Evolutionary conservation across 140 eudicot genomes (phyloP), one percentile per base, ranked within the genome.

Genomic region (Senecio squalidus): DNA sequence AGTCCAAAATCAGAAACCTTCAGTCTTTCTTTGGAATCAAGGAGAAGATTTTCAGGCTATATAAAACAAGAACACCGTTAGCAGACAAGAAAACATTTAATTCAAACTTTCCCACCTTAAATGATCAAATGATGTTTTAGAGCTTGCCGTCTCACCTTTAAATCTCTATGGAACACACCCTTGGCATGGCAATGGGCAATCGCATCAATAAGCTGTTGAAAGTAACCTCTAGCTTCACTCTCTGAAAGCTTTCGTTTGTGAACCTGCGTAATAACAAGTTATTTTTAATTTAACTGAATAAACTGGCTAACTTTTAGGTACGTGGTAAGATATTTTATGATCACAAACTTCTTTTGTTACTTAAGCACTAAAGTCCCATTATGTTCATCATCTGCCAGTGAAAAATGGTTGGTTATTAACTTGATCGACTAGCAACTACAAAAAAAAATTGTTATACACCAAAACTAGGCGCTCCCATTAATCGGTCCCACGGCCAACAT

Each of bases 1-100:
- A 93, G 80, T 47, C 99, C 99, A 80, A 93, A 93, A 82, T 93
- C 99, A 55, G 99, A 93, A 78, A 93, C 95, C 84, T 93, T 93
- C 71, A 93, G 76, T 64, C 73, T 84, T 54, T 84, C 96, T 29
- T 74, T 16, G 38, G 86, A 76, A 78, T 83, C 96, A 62, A 93
- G 88, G 29, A 93, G 96, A 62, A 93, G 84, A 70, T 93, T 93
- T 84, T 93, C 96, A 30, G 99, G 99, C 96, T 93, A 64, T 48
- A 60, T 26, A 54, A 41, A 55, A 55, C 58, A 78, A 58, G 66
- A 28, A 59, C 49, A 67, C 55, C 20, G 66, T 55, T 48, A 67
- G 36, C 29, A 62, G 56, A 64, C 14, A 45, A 14, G 6, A 44
- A 33, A 30, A 44, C n/a, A 64, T 53, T 39, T 24, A 41, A 30